Evolutionary conservation across 1,139 yeast genomes (phyloP), one percentile per base, ranked within the genome.

Genomic region (Candida sp.): DNA sequence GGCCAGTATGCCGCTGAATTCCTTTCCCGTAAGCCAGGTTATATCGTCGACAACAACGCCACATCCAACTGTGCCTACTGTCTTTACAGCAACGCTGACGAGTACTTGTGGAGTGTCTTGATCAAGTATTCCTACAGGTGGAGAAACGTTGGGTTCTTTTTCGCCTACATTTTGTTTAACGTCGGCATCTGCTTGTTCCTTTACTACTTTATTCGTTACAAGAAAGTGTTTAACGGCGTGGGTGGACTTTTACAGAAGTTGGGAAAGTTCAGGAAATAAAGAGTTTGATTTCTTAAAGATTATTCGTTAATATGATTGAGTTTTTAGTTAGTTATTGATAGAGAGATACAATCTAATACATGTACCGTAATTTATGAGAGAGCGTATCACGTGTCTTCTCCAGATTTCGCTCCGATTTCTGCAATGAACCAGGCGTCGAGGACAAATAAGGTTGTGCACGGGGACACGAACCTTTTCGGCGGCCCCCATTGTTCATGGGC

Each of bases 121-220:
- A 73, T 83, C 47, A 64, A 67, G 33, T 84, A 70, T 62, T 59
- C 68, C 37, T 66, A 83, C 51, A 69, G 84, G 47, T 85, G 90
- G 90, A 80, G 91, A 73, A 85, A 86, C 61, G 52, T 86, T 52
- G 92, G 92, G 23, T 72, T 87, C 54, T 72, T 74, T 56, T 80
- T 80, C 70, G 86, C 70, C 9, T 86, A 81, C 63, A 73, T 84
- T 53, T 49, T 70, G 30, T 85, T 86, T 72, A 86, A 86, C 62
- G 37, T 84, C 25, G 49, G 49, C 12, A 53, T 62, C 22, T 61
- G 65, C 53, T 53, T 67, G 47, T 33, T 53, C n/a, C 56, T 67
- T 42, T 68, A 68, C 53, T 65, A 63, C 51, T 44, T 56, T n/a
- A 48, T 65, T 33, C 53, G 69, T 43, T 62, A 53, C 50, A 61